Evolutionary conservation across 108 stramenopile genomes (phyloP), one percentile per base, ranked within the genome.

Genomic region (Cyclostephanos tholiformis): DNA sequence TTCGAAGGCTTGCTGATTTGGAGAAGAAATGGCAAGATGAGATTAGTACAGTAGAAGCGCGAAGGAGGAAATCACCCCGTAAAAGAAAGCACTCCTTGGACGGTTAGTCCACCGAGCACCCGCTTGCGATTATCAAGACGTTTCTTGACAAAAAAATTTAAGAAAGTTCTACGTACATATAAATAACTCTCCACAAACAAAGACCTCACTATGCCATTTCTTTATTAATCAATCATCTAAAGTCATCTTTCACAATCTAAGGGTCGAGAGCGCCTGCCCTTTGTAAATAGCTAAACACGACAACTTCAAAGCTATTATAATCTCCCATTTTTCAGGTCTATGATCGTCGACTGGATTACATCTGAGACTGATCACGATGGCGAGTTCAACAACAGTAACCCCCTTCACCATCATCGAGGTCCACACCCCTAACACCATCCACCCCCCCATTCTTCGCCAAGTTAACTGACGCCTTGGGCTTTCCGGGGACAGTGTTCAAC

Each of bases 401-500:
- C 70, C 86, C 75, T 66, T 79, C 74, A 26, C 52, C 63, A 27
- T 80, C 79, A 65, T 80, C 70, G 9, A 55, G 20, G 41, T 72
- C 79, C 23, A 64, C n/a, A 16, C 51, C 57, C 14, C 44, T 60
- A 23, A 14, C 72, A 68, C 60, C 60, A 32, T 56, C 41, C 35
- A 36, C 65, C 62, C 65, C 77, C 38, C 38, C 68, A 26, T 76
- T 63, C 52, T 77, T 65, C 12, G 57, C 67, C 65, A 79, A 63
- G 53, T 60, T 78, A 49, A 88, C 69, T 19, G 72, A 69, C 10
- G 71, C 41, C 71, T 88, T 91, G 20, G 89, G 89, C 64, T 86
- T 87, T n/a, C 95, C 95, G 6, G 95, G 95, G 17, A 91, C 88
- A 35, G 98, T 97, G 70, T 88, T 92, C 44, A 94, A 80, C 63